Conservation (phyloP, 257 asterid species). For the Gentiana straminea region DNA sequence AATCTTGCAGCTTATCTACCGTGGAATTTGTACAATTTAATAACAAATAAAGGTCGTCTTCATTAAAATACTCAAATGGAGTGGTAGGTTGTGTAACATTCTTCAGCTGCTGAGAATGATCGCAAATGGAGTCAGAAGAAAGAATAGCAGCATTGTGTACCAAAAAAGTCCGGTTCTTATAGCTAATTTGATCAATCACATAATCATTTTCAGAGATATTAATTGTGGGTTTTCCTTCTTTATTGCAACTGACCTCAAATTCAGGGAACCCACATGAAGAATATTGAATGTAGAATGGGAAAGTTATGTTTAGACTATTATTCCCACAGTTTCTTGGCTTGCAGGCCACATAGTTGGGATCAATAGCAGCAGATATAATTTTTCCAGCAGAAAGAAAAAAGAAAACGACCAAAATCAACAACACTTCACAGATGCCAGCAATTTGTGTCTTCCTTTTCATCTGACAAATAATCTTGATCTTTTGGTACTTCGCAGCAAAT, state of each 20-base stretch:
- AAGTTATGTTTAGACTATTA: conserved; percentile 42
- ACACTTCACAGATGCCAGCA: conserved; percentile 1
- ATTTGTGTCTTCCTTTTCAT: conserved; percentile 17
- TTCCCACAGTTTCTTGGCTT: conserved; percentile 18
- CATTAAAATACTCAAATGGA: neutral
- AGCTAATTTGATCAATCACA: conserved; percentile 26
- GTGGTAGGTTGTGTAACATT: conserved; percentile 15
- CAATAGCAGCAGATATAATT: conserved; percentile 23
- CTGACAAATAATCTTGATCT: neutral
- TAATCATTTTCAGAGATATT: conserved; percentile 17
- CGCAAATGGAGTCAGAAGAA: conserved; percentile 7
- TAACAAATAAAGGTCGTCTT: conserved; percentile 23
- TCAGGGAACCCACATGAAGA: conserved; percentile 45
- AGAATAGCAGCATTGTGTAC: conserved; percentile 21
- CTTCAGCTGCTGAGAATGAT: conserved; percentile 16
- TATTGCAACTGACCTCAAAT: conserved; percentile 27
- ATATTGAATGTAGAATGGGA: conserved; percentile 43
- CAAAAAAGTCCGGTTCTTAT: conserved; percentile 10
- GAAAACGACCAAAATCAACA: conserved; percentile 15
- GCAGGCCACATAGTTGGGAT: conserved; percentile 36
- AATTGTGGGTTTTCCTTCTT: conserved; percentile 23
- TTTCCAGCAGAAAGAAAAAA: conserved; percentile 19
- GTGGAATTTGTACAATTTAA: conserved; percentile 20
- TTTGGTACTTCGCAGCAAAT: neutral
- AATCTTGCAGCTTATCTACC: conserved; percentile 4